Evolutionary conservation across 192 early-diverging fungal species (phyloP).

Genomic region (Phlyctochytrium arcticum): DNA sequence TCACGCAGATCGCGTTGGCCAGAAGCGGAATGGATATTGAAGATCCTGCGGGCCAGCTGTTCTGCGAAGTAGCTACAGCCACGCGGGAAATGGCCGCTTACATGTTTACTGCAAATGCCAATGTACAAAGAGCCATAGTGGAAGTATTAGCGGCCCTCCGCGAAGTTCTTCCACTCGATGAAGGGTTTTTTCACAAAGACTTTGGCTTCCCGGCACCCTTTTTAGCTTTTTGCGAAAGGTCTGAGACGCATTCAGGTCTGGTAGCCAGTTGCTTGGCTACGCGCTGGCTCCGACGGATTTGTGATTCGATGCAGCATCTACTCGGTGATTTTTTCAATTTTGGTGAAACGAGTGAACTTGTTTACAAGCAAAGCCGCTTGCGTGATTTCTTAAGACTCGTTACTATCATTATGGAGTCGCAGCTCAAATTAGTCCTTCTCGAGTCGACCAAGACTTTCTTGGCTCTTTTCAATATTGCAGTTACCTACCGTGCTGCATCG

Average conservation of each 20-base stretch:
- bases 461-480: conserved; percentile 15
- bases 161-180: conserved; percentile 14
- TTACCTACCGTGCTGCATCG: background rate
- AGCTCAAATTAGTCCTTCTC: conserved; percentile 21
- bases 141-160: conserved; percentile 14
- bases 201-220: conserved; percentile 20
- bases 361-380: conserved; percentile 17
- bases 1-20: conserved; percentile 23
- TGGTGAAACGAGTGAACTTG: conserved; percentile 11
- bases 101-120: conserved; percentile 34
- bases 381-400: conserved; percentile 25
- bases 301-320: conserved; percentile 7
- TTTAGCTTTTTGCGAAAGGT: conserved; percentile 9
- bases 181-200: conserved; percentile 20
- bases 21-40: conserved; percentile 20
- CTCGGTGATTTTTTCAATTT: conserved; percentile 32
- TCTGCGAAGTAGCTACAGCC: conserved; percentile 18
- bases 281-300: conserved; percentile 23
- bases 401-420: conserved; percentile 25
- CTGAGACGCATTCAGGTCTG: background rate
- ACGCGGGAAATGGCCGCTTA: conserved; percentile 18
- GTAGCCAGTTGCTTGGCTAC: conserved; percentile 12
- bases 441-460: conserved; percentile 16
- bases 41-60: conserved; percentile 11
- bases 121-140: conserved; percentile 24